Percentiles rank a stretch among this genome's conserved stretches.
These are phyloP conservation scores for Haberlea rhodopensis DNA, from an alignment of 257 asterid species.

Conservation along the genomic window DNA sequence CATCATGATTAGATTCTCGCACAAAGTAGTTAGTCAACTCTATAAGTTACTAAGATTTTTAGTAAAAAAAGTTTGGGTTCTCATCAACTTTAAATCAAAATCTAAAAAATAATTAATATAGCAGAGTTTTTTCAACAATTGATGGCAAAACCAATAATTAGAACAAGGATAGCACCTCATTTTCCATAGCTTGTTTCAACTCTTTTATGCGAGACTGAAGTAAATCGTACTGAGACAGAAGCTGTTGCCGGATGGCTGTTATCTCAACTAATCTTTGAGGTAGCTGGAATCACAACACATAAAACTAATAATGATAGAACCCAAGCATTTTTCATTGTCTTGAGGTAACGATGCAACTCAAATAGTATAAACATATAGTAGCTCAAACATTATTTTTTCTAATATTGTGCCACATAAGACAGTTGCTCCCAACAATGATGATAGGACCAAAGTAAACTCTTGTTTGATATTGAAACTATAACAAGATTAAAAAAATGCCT, in stretches of 20 bases:
- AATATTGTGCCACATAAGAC: not conserved
- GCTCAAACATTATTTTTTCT: too few species aligned
- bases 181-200: conserved; percentile 75
- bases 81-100: not conserved
- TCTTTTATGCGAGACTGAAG: conserved; percentile 90
- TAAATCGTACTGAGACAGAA: conserved; percentile 80
- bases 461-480: too few species aligned
- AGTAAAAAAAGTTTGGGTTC: not conserved
- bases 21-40: not conserved
- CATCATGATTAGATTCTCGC: conserved; percentile 10
- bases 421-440: not conserved
- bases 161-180: conserved; percentile 64
- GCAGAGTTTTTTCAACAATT: not conserved
- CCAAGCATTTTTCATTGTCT: not conserved
- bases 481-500: not conserved
- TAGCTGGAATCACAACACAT: conserved; percentile 52
- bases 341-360: not conserved
- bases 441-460: not conserved
- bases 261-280: conserved; percentile 74
- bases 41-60: too few species aligned
- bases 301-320: conserved; percentile 16
- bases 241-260: conserved; percentile 71
- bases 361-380: too few species aligned
- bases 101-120: conserved; percentile 1
- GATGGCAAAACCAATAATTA: conserved; percentile 19